Evolutionary conservation across 345 rosid species (phyloP).

Genomic region (Camelina hispida): DNA sequence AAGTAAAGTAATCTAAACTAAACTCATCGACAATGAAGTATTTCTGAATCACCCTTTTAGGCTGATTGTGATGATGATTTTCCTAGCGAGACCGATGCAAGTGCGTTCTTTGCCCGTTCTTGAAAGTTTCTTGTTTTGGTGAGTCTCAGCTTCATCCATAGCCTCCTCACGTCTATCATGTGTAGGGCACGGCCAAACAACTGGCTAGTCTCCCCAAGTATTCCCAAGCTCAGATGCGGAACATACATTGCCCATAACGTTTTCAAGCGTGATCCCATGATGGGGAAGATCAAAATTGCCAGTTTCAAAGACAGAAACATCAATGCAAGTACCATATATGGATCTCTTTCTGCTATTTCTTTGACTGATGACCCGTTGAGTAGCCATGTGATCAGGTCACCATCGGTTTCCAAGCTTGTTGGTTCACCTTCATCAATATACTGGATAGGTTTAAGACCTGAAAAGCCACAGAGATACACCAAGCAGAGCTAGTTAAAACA

Average conservation of each 20-base stretch:
- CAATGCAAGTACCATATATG: conserved; percentile 57
- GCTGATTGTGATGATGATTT: conserved; percentile 65
- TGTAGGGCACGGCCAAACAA: conserved; percentile 64
- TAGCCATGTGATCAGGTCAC: conserved; percentile 45
- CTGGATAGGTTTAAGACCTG: conserved; percentile 69
- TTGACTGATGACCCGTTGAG: conserved; percentile 48
- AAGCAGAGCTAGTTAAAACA: conserved; percentile 13
- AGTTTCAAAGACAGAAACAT: conserved; percentile 65
- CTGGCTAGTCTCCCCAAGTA: conserved; percentile 85
- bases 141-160: conserved; percentile 74
- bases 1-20: conserved; percentile 33
- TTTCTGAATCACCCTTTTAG: conserved; percentile 21
- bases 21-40: conserved; percentile 14
- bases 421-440: conserved; percentile 50
- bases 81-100: conserved; percentile 87
- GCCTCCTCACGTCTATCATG: conserved; percentile 83
- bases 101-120: conserved; percentile 73
- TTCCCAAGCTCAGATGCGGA: conserved; percentile 78
- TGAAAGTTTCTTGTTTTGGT: conserved; percentile 81
- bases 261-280: conserved; percentile 56
- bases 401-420: conserved; percentile 30
- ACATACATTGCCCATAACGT: conserved; percentile 59
- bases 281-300: conserved; percentile 54
- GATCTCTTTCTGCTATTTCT: conserved; percentile 60
- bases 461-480: conserved; percentile 32